Evolutionary conservation across 306 rosid genomes (phyloP), one percentile per base, ranked within the genome.

Genomic region (Rubus idaeus): DNA sequence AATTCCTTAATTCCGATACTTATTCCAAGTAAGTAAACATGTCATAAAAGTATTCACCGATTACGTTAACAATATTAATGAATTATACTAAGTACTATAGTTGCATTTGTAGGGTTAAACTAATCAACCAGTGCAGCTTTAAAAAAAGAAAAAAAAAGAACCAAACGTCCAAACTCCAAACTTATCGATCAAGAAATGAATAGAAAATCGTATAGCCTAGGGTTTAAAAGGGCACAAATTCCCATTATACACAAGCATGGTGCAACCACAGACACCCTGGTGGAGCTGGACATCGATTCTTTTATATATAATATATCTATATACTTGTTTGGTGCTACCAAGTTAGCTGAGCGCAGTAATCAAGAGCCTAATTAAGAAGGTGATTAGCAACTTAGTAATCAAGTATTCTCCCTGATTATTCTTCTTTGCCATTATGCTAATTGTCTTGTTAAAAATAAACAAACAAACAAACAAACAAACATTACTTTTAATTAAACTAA

Each of bases 331-430:
- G 68, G 23, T 58, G 45, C 77, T 21, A 23, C 68, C 57, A 45
- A 74, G 45, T 51, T 14, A 44, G 18, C 56, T 2, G 5, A 17
- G 75, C 41, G 20, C 66, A 20, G 14, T 41, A 21, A 56, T 42
- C 50, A 47, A 50, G 58, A 53, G 23, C 12, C 23, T 17, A n/a
- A n/a, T n/a, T n/a, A 16, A 8, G 76, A 73, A 73, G 51, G 76
- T 73, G 69, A 74, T 60, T 45, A 74, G 56, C 68, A 26, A 58
- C 77, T 42, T 57, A 73, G 5, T 60, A 5, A 44, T 40, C 21
- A 55, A 55, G 66, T 40, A 55, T 55, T 72, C 52, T 42, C 35
- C 42, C 68, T 41, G 50, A 55, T 57, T 73, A 20, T 56, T 56
- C 53, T 73, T 62, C 67, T 13, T 63, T 63, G 68, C 68, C 46